Base-by-base conservation (phyloP, 2,329 filamentous ascomycete species). In the Pseudogymnoascus pannorum region DNA sequence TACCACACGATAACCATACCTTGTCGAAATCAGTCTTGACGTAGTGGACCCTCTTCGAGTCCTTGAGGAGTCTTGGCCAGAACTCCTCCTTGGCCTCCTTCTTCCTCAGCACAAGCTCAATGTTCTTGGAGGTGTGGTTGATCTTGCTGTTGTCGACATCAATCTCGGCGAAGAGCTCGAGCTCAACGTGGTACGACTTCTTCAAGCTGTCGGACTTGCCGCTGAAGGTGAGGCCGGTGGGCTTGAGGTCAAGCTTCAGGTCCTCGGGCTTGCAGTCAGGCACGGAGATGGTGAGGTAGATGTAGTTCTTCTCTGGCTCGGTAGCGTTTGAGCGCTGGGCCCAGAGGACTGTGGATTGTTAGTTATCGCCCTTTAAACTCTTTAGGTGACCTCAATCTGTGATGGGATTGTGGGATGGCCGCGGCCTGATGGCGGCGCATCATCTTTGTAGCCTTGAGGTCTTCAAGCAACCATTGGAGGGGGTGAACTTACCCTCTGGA, bases 11-110 rank as follows among this genome's bases (percentile, higher is more conserved):
- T 12, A 36, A 24, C 69, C 81, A 64, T 74, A 88, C 86, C 88
- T 96, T 97, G 81, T 97, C 92, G 71, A 99, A 99, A 79, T 99
- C 89, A 67, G 94, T 97, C 87, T 96, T 96, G 72, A 99, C 78
- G 85, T 92, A 99, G 79, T 97, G 94, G 61, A 90, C 79, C 81
- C 91, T 96, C 83, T 91, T 88, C 68, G 80, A 76, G 64, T 93
- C 90, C 87, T 97, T 97, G 74, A 97, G 83, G 72, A 99, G 83
- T 66, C 94, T 87, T 66, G 92, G 92, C 94, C 94, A 99, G 85
- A 88, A 97, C 77, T 94, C 91, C 72, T 91, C 86, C 78, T 92
- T 90, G 67, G 94, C 83, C 73, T 96, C 92, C 87, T 97, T 97
- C 89, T 99, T 99, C 78, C 91, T 86, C 75, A 99, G 83, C 75